A percentile compares a stretch with the other conserved stretches of the same genome.
Evolutionary conservation across 805 yeast species (phyloP).

Genomic region (Yamadazyma laniorum): DNA sequence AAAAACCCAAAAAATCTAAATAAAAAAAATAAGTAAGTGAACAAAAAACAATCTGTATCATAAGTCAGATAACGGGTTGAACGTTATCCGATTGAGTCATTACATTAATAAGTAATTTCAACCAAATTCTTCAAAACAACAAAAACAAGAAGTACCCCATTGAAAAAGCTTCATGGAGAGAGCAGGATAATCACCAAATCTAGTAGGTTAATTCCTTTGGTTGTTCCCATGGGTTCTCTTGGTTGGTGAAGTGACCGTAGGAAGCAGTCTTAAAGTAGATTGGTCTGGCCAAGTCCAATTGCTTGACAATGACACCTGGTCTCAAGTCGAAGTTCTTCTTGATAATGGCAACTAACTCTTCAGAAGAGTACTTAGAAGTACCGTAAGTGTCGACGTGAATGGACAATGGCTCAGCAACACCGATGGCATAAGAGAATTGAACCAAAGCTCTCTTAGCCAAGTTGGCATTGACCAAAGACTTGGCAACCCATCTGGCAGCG

Average conservation of each 20-base stretch:
- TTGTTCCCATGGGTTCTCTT: slow-evolving; percentile 97
- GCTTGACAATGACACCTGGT: slow-evolving; percentile 98
- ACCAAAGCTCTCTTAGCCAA: slow-evolving; percentile 96
- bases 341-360: slow-evolving; percentile 87
- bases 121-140: slow-evolving; percentile 12
- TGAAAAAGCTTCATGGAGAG: slow-evolving; percentile 4
- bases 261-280: slow-evolving; percentile 98
- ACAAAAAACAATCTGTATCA: slow-evolving; percentile 13
- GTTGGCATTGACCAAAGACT: slow-evolving; percentile 92
- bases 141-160: slow-evolving; percentile 2
- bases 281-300: slow-evolving; percentile 97
- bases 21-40: slow-evolving; percentile 13
- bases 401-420: slow-evolving; percentile 99
- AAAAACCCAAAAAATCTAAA: slow-evolving; percentile 19
- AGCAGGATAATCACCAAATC: slow-evolving; percentile 15
- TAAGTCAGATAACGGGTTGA: slow-evolving; percentile 45
- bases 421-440: slow-evolving; percentile 98
- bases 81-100: slow-evolving; percentile 42
- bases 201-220: slow-evolving; percentile 76
- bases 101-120: slow-evolving; percentile 38
- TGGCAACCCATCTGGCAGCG: slow-evolving; percentile 99
- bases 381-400: slow-evolving; percentile 98
- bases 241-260: slow-evolving; percentile 99
- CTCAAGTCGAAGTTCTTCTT: slow-evolving; percentile 95
- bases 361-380: slow-evolving; percentile 86